Evolutionary conservation across 2,329 filamentous ascomycete species (phyloP).

Genomic region (Sclerotinia glacialis): DNA sequence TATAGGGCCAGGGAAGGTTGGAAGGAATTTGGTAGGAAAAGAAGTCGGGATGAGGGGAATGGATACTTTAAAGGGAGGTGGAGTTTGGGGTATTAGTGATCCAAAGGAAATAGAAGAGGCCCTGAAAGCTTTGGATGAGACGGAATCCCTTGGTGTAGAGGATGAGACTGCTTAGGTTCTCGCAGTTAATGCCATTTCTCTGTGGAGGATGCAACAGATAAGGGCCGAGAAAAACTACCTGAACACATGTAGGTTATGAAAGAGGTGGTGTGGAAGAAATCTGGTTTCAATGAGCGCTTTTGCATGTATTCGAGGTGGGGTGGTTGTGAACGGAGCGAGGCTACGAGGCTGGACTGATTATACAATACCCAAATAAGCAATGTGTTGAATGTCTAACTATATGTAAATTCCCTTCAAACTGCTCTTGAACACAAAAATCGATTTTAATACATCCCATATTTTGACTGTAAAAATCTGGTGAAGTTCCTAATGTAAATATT

Average conservation of each 20-base stretch:
- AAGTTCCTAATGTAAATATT: neutral
- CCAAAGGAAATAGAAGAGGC: slow-evolving; percentile 72
- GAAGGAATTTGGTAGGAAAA: slow-evolving; percentile 88
- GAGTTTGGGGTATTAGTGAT: slow-evolving; percentile 87
- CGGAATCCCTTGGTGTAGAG: slow-evolving; percentile 44
- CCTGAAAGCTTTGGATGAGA: slow-evolving; percentile 63
- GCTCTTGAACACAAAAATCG: neutral
- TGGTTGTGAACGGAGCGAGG: slow-evolving; percentile 18
- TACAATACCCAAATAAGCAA: neutral
- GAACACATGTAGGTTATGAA: neutral
- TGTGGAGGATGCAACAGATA: neutral
- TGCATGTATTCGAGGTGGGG: neutral
- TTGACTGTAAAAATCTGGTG: neutral
- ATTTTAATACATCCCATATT: neutral
- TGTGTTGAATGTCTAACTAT: neutral
- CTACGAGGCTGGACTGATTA: slow-evolving; percentile 25
- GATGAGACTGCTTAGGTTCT: slow-evolving; percentile 26
- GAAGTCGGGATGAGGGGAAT: slow-evolving; percentile 84
- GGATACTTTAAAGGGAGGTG: slow-evolving; percentile 79
- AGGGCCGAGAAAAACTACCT: too few relatives aligned
- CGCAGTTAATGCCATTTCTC: neutral
- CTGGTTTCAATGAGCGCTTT: neutral
- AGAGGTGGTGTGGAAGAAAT: neutral
- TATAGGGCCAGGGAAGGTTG: slow-evolving; percentile 90
- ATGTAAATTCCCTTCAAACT: neutral